Evolutionary conservation across 1,284 basidiomycete genomes (phyloP).

Genomic region (Cerioporus squamosus): DNA sequence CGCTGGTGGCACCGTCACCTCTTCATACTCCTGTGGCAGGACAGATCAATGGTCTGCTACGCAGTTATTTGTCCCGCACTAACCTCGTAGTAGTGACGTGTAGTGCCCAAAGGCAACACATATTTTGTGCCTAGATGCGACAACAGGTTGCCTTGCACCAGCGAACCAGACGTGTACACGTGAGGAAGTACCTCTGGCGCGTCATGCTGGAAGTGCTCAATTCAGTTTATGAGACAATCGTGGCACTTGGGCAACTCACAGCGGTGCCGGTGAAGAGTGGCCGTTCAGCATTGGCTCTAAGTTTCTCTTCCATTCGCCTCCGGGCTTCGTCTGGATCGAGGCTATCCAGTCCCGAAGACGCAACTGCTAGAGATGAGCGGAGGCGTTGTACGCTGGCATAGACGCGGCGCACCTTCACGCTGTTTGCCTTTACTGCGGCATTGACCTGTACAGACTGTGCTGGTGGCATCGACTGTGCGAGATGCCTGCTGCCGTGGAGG

Average conservation of each 20-base stretch:
- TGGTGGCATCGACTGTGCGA: neutral
- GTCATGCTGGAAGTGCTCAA: slow-evolving; percentile 42
- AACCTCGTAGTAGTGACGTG: slow-evolving; percentile 70
- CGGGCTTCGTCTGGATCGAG: slow-evolving; percentile 63
- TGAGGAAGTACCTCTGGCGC: slow-evolving; percentile 80
- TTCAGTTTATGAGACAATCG: neutral
- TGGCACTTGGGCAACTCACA: slow-evolving; percentile 44
- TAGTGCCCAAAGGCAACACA: slow-evolving; percentile 85
- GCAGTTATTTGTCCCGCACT: slow-evolving; percentile 9
- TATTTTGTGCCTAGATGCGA: slow-evolving; percentile 81
- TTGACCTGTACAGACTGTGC: neutral
- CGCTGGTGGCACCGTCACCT: slow-evolving; percentile 91
- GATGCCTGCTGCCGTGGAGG: neutral
- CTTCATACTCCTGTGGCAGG: slow-evolving; percentile 65
- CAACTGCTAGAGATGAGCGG: neutral
- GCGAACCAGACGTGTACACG: slow-evolving; percentile 80
- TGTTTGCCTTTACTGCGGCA: slow-evolving; percentile 13
- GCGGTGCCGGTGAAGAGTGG: slow-evolving; percentile 67
- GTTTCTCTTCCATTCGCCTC: slow-evolving; percentile 65
- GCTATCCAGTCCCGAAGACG: slow-evolving; percentile 25
- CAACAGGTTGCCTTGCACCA: slow-evolving; percentile 68
- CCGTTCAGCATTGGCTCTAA: slow-evolving; percentile 68
- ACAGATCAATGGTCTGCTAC: neutral
- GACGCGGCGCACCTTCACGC: slow-evolving; percentile 7
- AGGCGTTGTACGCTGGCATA: too few relatives aligned